These are phyloP conservation scores for Calcarisporium arbuscula DNA, from an alignment of 2,329 filamentous ascomycete species.

Conservation along the genomic window DNA sequence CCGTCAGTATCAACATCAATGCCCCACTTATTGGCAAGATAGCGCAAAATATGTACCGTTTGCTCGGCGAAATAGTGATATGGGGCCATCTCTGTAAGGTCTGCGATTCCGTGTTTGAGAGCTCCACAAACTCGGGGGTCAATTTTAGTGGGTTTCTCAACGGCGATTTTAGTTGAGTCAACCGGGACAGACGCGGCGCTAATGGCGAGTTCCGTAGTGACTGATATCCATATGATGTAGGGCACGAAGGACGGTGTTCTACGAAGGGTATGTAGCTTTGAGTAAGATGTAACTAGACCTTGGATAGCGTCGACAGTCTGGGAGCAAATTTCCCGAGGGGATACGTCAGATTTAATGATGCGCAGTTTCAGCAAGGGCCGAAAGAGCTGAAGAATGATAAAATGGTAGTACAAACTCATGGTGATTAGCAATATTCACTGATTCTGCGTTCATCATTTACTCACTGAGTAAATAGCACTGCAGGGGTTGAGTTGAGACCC, in stretches of 20 bases:
- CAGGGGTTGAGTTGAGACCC: slow-evolving; percentile 64
- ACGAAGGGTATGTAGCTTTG: slow-evolving; percentile 51
- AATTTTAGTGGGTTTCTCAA: slow-evolving; percentile 22
- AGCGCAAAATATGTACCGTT: slow-evolving; percentile 52
- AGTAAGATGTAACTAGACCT: slow-evolving; percentile 48
- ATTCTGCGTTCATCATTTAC: slow-evolving; percentile 19
- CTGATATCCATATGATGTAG: slow-evolving; percentile 54
- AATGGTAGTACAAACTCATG: slow-evolving; percentile 62
- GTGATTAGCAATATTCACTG: slow-evolving; percentile 8
- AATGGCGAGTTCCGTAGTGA: slow-evolving; percentile 55
- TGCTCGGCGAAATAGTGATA: slow-evolving; percentile 57
- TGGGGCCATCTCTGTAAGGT: slow-evolving; percentile 54
- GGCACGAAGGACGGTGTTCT: slow-evolving; percentile 55
- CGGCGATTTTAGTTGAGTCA: slow-evolving; percentile 9
- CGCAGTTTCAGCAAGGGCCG: slow-evolving; percentile 61
- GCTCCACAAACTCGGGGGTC: slow-evolving; percentile 36
- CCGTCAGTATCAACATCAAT: slow-evolving; percentile 42
- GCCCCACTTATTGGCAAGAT: slow-evolving; percentile 52
- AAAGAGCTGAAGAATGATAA: slow-evolving; percentile 66
- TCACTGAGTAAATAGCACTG: slow-evolving; percentile 69
- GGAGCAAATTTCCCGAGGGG: slow-evolving; percentile 59
- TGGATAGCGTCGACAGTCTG: slow-evolving; percentile 56
- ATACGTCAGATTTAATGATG: slow-evolving; percentile 57
- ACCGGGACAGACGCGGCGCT: slow-evolving; percentile 29
- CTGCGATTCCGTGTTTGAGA: slow-evolving; percentile 48